Percentiles rank a stretch among this genome's conserved stretches.
Conservation (phyloP, 176 grass and related monocot species). For the Poa annua region DNA sequence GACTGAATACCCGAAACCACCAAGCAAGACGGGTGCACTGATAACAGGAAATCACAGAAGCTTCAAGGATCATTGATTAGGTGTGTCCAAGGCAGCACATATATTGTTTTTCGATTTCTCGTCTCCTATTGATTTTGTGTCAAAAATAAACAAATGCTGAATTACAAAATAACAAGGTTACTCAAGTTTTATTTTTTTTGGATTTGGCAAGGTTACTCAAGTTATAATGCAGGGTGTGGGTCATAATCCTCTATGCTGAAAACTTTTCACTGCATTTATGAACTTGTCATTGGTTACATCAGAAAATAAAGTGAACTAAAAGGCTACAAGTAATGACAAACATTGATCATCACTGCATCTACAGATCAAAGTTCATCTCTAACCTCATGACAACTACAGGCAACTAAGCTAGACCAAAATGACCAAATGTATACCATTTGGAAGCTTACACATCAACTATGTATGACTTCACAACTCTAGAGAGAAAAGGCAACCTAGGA, state of each 20-base stretch:
- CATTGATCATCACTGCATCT: slow-evolving; percentile 32
- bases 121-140: neutral
- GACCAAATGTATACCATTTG: slow-evolving; percentile 24
- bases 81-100: neutral
- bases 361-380: slow-evolving; percentile 36
- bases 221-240: neutral
- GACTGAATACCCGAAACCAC: neutral
- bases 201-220: neutral
- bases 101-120: neutral
- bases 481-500: neutral
- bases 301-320: slow-evolving; percentile 18
- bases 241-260: neutral
- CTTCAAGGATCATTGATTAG: neutral
- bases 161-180: neutral
- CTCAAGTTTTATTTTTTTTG: neutral
- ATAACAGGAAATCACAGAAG: neutral
- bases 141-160: neutral
- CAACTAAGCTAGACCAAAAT: slow-evolving; percentile 27
- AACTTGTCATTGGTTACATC: slow-evolving; percentile 8
- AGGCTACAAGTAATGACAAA: slow-evolving; percentile 18
- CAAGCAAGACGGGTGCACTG: neutral
- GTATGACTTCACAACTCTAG: neutral
- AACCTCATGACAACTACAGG: slow-evolving; percentile 26
- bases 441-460: slow-evolving; percentile 29
- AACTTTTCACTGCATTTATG: slow-evolving; percentile 21